A percentile compares a stretch with the other conserved stretches of the same genome.
phyloP scores from a whole-genome alignment of 768 basidiomycete species.

The Floccularia luteovirens region DNA sequence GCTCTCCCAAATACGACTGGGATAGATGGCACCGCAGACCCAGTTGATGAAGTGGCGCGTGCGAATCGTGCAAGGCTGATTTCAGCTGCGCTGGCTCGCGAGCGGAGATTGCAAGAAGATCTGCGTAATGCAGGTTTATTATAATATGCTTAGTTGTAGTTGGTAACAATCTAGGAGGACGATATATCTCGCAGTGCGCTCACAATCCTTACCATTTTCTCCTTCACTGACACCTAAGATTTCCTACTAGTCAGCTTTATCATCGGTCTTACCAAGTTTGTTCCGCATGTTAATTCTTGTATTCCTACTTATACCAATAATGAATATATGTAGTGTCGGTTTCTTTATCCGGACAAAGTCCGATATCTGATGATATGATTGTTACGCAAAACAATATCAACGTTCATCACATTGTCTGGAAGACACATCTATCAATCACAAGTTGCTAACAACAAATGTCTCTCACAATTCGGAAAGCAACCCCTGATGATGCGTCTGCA shows the following conservation, averaged over 20 bases:
- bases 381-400: neutral
- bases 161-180: neutral
- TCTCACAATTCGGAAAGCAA: slow-evolving; percentile 47
- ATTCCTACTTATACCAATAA: slow-evolving; percentile 7
- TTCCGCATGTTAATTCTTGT: slow-evolving; percentile 12
- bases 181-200: neutral
- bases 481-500: slow-evolving; percentile 41
- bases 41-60: too few relatives aligned
- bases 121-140: slow-evolving; percentile 61
- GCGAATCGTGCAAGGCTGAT: too few relatives aligned
- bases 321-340: neutral
- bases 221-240: too few relatives aligned
- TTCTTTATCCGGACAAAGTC: neutral
- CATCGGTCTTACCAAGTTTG: neutral
- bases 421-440: too few relatives aligned
- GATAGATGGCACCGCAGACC: too few relatives aligned
- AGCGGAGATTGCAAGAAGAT: slow-evolving; percentile 50
- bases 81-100: slow-evolving; percentile 43
- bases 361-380: neutral
- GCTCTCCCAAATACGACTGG: too few relatives aligned
- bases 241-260: too few relatives aligned
- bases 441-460: slow-evolving; percentile 19
- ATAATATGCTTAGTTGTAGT: slow-evolving; percentile 16
- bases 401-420: neutral
- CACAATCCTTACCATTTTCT: slow-evolving; percentile 1